Evolutionary conservation across 73 alveolate genomes (phyloP).

Genomic region (Paramecium tetraurelia): DNA sequence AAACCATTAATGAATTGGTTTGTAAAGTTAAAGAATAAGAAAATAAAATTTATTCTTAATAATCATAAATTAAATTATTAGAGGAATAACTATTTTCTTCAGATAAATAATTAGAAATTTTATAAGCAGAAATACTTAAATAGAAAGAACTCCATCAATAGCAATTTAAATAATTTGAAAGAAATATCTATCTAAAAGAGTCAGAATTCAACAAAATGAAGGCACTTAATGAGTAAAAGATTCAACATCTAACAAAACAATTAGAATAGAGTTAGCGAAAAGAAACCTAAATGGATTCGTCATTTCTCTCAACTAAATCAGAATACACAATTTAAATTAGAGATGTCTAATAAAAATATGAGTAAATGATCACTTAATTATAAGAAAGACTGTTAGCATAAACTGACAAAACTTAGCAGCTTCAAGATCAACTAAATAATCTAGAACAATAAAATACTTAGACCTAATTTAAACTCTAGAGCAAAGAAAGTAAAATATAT

Average conservation of each 20-base stretch:
- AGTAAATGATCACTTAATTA: background rate
- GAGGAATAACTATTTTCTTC: background rate
- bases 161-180: background rate
- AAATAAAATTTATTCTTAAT: background rate
- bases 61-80: background rate
- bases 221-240: conserved; percentile 22
- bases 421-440: background rate
- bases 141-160: background rate
- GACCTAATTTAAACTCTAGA: background rate
- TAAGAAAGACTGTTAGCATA: background rate
- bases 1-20: background rate
- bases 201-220: conserved; percentile 9
- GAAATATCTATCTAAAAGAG: conserved; percentile 1
- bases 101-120: background rate
- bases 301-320: conserved; percentile 32
- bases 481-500: background rate
- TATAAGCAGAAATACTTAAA: background rate
- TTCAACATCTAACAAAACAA: background rate
- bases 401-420: background rate
- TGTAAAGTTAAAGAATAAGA: conserved; percentile 27
- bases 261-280: background rate
- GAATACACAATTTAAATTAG: conserved; percentile 24
- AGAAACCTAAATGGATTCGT: conserved; percentile 35
- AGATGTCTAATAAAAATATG: conserved; percentile 44
- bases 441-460: background rate